Base-by-base conservation (phyloP, 2,329 filamentous ascomycete species). In the Curvularia sp. region DNA sequence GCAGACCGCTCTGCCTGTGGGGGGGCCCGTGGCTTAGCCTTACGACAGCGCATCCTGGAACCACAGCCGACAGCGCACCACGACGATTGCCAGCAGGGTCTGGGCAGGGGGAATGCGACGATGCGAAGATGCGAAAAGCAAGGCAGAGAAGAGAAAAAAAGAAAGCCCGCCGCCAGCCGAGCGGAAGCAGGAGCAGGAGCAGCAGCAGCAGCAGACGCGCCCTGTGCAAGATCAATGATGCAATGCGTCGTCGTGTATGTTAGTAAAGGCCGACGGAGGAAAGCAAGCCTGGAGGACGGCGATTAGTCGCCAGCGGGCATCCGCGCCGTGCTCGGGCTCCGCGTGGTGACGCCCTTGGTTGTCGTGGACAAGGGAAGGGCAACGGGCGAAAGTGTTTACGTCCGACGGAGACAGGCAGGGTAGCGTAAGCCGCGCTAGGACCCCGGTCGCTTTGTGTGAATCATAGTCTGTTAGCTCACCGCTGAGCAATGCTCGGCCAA, bases 1-100 rank as follows among this genome's bases (percentile, higher is more conserved):
- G 54, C 53, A 71, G 68, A 71, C 68, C 68, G 67, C 68, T 66
- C 51, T 59, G 62, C 45, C 30, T 52, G 63, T 60, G 60, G 61
- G 60, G 55, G 25, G 49, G 42, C 47, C 53, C 60, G 64, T 68
- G 67, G 63, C 65, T 69, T 63, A 60, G 64, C 65, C 65, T 69
- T 61, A 64, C 64, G 66, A 64, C 62, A 68, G 68, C 62, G 54
- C 57, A 66, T 58, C 63, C 64, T 53, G 45, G 62, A 47, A 34
- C 41, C 28, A 30, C 49, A 66, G 67, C 61, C 66, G 53, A 49
- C 61, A 56, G 41, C 57, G 57, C 53, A 59, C 56, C 13, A 28
- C 19, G 18, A 43, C 42, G 28, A 18, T 36, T 36, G 19, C 10
- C 39, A 42, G 39, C 21, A 34, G 41, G 58, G 41, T 18, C 32